Base-by-base conservation (phyloP, 2,329 filamentous ascomycete genomes). In the Harringtonia lauricola region DNA sequence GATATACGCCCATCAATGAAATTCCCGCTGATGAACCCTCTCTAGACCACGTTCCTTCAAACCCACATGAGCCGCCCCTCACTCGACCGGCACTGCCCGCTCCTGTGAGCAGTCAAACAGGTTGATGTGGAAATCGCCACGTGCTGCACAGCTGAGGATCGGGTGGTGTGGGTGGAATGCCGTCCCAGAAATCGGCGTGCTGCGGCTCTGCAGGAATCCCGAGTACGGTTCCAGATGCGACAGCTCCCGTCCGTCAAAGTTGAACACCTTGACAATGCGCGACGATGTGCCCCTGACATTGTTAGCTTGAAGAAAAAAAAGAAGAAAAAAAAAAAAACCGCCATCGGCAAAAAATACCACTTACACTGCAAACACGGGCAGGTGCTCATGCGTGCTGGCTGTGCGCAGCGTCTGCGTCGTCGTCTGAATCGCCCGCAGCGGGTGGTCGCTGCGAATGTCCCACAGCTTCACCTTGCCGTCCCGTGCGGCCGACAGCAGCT, bases 151-250 rank as follows among this genome's bases (percentile, higher is more conserved):
- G 30, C 87, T 89, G 49, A 98, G 73, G 62, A 95, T 81, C 65
- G 94, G 89, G 42, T 84, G 79, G 62, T 98, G 92, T 1, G 92
- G 92, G 64, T 98, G 92, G 69, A 96, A 98, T 0, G 89, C 84
- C 9, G 90, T 95, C 30, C 85, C 77, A 3, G 88, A 81, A 52
- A 98, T 94, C 2, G 92, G 84, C 8, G 81, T 78, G 45, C 82
- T 81, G 41, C 86, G 82, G 57, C 80, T 87, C 55, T 86, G 81
- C 15, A 94, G 68, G 68, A 94, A 94, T 58, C 83, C 87, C 38
- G 86, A 87, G 61, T 95, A 94, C 0, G 90, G 90, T 60, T 96
- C 89, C 50, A 92, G 78, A 18, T 79, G 81, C 7, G 86, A 92
- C 39, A 96, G 78, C 51, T 85, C 76, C 43, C 72, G 73, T 29